Evolutionary conservation across 345 rosid genomes (phyloP).

Genomic region (Lepidium africanum): DNA sequence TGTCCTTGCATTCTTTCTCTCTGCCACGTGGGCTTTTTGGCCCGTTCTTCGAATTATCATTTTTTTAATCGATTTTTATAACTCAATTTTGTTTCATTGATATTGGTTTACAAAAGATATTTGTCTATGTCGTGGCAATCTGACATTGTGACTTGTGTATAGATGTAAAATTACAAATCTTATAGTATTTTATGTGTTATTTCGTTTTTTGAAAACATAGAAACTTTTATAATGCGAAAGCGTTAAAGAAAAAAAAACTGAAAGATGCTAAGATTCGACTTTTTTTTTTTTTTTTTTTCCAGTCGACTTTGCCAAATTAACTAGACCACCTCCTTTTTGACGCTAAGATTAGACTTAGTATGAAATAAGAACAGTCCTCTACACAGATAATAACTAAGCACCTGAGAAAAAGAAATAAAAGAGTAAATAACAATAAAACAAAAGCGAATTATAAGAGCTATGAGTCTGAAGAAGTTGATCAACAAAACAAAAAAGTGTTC

Average conservation of each 20-base stretch:
- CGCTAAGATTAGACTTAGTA: slow-evolving; percentile 17
- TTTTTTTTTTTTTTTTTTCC: too few relatives aligned
- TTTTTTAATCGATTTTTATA: background rate
- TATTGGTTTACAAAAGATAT: background rate
- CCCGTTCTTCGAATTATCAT: slow-evolving; percentile 4
- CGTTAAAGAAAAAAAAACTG: too few relatives aligned
- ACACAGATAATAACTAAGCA: background rate
- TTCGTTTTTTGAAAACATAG: background rate
- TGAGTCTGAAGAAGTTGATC: background rate
- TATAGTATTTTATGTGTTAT: background rate
- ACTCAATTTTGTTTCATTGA: background rate
- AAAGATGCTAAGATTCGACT: slow-evolving; percentile 24
- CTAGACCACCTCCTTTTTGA: too few relatives aligned
- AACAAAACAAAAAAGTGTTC: slow-evolving; percentile 12
- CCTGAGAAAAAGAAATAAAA: background rate
- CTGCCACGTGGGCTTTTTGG: slow-evolving; percentile 27
- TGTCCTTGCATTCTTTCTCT: background rate
- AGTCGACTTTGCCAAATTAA: too few relatives aligned
- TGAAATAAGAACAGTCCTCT: background rate
- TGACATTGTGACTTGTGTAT: background rate
- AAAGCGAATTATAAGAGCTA: slow-evolving; percentile 10
- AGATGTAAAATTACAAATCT: too few relatives aligned
- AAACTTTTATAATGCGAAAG: background rate
- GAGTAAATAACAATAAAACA: background rate
- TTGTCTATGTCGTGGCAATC: background rate